phyloP scores from a whole-genome alignment of 257 asterid species.

The Jasminum sambac region DNA sequence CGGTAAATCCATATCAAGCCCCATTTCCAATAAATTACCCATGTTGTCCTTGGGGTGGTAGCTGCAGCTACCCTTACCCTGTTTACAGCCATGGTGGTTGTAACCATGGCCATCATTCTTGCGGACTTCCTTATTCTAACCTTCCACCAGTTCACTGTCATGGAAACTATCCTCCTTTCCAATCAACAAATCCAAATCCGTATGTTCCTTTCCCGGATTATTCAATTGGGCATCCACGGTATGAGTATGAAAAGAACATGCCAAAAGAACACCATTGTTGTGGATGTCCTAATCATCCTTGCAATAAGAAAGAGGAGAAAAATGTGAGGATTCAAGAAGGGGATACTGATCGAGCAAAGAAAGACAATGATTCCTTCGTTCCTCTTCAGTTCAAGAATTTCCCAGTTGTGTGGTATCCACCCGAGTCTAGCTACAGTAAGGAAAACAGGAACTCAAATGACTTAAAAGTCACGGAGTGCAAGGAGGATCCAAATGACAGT shows the following conservation, averaged over 20 bases:
- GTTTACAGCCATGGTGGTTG: slow-evolving; percentile 43
- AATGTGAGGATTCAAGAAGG: slow-evolving; percentile 53
- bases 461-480: neutral
- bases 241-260: slow-evolving; percentile 35
- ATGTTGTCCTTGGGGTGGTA: slow-evolving; percentile 48
- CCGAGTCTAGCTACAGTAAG: slow-evolving; percentile 22
- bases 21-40: slow-evolving; percentile 33
- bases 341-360: slow-evolving; percentile 36
- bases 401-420: slow-evolving; percentile 48
- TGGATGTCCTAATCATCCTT: slow-evolving; percentile 48
- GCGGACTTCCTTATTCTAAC: slow-evolving; percentile 48
- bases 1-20: slow-evolving; percentile 27
- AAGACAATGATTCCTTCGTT: slow-evolving; percentile 27
- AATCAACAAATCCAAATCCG: slow-evolving; percentile 32
- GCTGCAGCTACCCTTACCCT: slow-evolving; percentile 34
- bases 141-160: slow-evolving; percentile 32
- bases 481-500: slow-evolving; percentile 19
- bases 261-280: slow-evolving; percentile 47
- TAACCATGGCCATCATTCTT: slow-evolving; percentile 30
- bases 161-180: slow-evolving; percentile 32
- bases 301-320: slow-evolving; percentile 32
- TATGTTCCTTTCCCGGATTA: slow-evolving; percentile 36
- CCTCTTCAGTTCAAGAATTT: slow-evolving; percentile 36
- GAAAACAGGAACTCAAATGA: slow-evolving; percentile 20
- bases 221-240: slow-evolving; percentile 34